Base-by-base conservation (phyloP, 352 stramenopile species). In the Plasmopara halstedii region DNA sequence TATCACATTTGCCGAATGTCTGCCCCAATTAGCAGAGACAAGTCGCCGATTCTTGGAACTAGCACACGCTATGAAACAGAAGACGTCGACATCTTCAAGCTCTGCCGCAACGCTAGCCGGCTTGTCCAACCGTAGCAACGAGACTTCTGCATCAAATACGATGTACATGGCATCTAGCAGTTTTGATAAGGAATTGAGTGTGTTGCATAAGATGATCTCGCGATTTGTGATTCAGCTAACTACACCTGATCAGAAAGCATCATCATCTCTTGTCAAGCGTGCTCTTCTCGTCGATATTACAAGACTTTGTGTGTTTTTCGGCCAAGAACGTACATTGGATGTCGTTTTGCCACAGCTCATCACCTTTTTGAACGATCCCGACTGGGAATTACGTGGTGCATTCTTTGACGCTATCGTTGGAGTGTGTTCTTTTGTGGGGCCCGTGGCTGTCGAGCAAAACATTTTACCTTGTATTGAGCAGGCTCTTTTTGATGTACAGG, bases 401-500 rank as follows among this genome's bases (percentile, higher is more conserved):
- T 92, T 93, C 45, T 99, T 98, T 59, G 73, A 96, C 38, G 80
- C 96, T 62, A 92, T 98, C 14, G 81, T 95, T 10, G 87, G 85
- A 8, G 77, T 98, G 7, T 97, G 93, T 42, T 88, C 92, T 0
- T 96, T 98, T 62, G 88, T 98, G 19, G 96, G 95, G 3, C 73
- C 85, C 13, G 80, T 91, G 14, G 85, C 79, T 1, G 95, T 97
- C 0, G 92, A 98, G 60, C 76, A 98, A 21, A 98, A 98, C 69
- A 96, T 99, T 31, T 49, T 99, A 18, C 96, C 96, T 18, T 98
- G 94, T 56, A 92, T 99, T 38, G 95, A 98, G 61, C 94, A 97
- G 53, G 94, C 90, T 6, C 75, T 99, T 1, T 95, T 97, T 42
- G 96, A 99, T 71, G 80, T 93, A 2, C 85, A 98, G 58, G 94